Conservation (phyloP, 2,329 filamentous ascomycete species). For the Beauveria sp. region DNA sequence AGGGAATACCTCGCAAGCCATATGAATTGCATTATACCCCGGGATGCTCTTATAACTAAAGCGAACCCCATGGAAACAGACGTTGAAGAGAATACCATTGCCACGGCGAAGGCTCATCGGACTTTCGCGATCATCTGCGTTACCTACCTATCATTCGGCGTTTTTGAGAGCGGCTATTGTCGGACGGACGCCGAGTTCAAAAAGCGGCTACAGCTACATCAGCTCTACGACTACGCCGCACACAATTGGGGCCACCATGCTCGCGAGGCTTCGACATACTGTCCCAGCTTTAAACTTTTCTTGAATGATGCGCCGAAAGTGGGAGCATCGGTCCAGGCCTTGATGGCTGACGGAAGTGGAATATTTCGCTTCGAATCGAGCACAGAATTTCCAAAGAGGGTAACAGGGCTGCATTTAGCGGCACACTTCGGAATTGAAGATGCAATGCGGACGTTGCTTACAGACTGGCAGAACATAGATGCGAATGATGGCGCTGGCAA, state of each 20-base stretch:
- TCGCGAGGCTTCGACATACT: background rate
- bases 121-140: background rate
- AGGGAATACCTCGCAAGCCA: background rate
- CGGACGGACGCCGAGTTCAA: background rate
- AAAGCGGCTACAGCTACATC: background rate
- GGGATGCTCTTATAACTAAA: background rate
- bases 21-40: background rate
- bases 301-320: background rate
- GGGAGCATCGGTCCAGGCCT: background rate
- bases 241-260: conserved; percentile 13
- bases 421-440: background rate
- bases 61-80: background rate
- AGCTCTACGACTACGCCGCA: conserved; percentile 11
- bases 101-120: background rate
- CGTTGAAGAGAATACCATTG: background rate
- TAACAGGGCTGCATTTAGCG: background rate
- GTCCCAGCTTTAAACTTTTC: background rate
- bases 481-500: accelerated
- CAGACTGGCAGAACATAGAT: background rate
- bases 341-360: background rate
- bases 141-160: background rate
- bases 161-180: background rate
- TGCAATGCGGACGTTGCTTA: background rate
- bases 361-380: background rate
- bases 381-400: background rate